Conservation (phyloP, 805 yeast genomes). For the Blastobotrys attinorum region DNA sequence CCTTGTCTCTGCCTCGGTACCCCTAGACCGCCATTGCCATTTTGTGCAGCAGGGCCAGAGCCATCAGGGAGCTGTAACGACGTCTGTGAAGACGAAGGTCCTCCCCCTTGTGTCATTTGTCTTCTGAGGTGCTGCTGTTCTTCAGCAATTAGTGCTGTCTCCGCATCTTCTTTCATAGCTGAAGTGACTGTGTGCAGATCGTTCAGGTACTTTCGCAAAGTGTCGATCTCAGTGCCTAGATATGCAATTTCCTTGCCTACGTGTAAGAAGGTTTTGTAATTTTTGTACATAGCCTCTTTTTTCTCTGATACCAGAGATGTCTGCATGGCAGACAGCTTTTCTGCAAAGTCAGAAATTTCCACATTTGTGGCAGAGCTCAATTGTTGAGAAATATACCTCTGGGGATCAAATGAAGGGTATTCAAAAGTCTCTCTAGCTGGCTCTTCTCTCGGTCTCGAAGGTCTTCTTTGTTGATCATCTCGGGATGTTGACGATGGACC, state of each 20-base stretch:
- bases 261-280: conserved; percentile 25
- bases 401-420: conserved; percentile 36
- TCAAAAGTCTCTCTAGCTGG: neutral
- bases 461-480: neutral
- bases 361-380: conserved; percentile 60
- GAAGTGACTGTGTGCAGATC: conserved; percentile 53
- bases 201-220: conserved; percentile 50
- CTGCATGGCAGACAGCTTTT: conserved; percentile 43
- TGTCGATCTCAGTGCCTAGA: conserved; percentile 59
- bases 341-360: conserved; percentile 63
- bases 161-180: conserved; percentile 55
- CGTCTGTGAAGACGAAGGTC: conserved; percentile 1
- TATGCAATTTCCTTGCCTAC: conserved; percentile 44
- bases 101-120: neutral
- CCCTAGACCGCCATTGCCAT: neutral
- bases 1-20: neutral
- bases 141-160: conserved; percentile 34
- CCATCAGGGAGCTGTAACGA: neutral
- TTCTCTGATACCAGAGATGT: conserved; percentile 36
- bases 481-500: neutral
- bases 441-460: conserved; percentile 3
- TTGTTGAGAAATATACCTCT: conserved; percentile 39
- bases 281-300: conserved; percentile 23
- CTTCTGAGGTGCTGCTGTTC: conserved; percentile 1
- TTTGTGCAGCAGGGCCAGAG: neutral